These are phyloP conservation scores for Isoetes taiwanensis DNA, from an alignment of 75 land plant species.

Conservation along the genomic window DNA sequence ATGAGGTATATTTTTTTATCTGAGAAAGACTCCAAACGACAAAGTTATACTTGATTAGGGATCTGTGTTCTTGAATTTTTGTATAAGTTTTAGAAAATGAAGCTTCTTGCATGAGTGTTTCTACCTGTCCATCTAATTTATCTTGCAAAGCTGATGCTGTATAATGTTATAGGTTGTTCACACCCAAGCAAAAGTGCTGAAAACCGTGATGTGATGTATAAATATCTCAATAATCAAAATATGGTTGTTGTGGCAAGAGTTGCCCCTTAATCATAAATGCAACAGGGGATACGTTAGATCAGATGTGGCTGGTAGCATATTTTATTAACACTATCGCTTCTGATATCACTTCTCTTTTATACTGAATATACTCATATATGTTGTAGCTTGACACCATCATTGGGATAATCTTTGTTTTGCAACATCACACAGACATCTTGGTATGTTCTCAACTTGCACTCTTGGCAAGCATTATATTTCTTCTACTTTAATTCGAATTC, in stretches of 20 bases:
- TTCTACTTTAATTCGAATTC: no score
- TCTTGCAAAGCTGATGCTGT: no score
- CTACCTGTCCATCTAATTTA: no score
- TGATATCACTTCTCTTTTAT: no score
- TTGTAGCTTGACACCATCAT: no score
- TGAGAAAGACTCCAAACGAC: neutral
- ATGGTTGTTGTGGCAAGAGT: constrained; percentile 82
- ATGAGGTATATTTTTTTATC: constrained; percentile 51
- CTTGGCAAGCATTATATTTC: no score
- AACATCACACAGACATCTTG: no score
- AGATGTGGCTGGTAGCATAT: constrained; percentile 67
- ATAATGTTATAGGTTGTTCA: constrained; percentile 55
- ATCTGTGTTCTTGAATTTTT: neutral
- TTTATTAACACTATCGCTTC: constrained; percentile 80
- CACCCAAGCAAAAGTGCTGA: constrained; percentile 82
- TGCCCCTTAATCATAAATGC: constrained; percentile 57
- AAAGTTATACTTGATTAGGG: neutral
- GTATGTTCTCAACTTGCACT: no score
- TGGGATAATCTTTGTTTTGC: no score
- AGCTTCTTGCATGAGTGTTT: no score
- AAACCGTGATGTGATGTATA: constrained; percentile 85
- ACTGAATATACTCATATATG: no score
- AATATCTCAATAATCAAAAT: constrained; percentile 82
- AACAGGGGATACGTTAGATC: constrained; percentile 72
- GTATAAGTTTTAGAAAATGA: no score